Evolutionary conservation across 176 grass and related monocot species (phyloP).

Genomic region (Neostapfia colusana): DNA sequence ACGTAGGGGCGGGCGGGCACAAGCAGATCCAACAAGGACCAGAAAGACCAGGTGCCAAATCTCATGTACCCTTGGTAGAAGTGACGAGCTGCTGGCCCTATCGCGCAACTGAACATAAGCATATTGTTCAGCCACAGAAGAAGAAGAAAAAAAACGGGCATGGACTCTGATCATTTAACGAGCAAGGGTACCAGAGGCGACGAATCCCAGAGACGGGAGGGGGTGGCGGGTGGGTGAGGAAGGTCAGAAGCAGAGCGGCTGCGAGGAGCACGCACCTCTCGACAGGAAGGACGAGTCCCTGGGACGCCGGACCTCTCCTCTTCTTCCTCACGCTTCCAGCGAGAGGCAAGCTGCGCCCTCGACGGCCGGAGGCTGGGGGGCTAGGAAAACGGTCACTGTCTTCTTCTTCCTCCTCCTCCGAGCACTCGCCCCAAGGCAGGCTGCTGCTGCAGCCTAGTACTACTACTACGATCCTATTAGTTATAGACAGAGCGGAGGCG

Average conservation of each 20-base stretch:
- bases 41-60: conserved; percentile 1
- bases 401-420: background rate
- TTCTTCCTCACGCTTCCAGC: background rate
- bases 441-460: background rate
- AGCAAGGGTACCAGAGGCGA: background rate
- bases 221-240: background rate
- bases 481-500: background rate
- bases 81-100: too few relatives aligned
- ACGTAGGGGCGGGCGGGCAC: too few relatives aligned
- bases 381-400: conserved; percentile 2
- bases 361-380: background rate
- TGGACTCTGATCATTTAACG: background rate
- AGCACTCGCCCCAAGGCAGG: background rate
- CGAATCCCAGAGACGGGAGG: conserved; percentile 5
- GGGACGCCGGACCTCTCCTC: background rate
- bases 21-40: conserved; percentile 21
- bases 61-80: background rate
- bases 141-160: background rate
- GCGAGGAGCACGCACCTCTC: background rate
- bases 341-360: conserved; percentile 4
- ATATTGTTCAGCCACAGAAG: too few relatives aligned
- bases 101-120: too few relatives aligned
- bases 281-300: background rate
- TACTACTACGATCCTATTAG: conserved; percentile 35
- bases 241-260: background rate